phyloP scores from a whole-genome alignment of 768 basidiomycete species.

The Tephrocybe sp. region DNA sequence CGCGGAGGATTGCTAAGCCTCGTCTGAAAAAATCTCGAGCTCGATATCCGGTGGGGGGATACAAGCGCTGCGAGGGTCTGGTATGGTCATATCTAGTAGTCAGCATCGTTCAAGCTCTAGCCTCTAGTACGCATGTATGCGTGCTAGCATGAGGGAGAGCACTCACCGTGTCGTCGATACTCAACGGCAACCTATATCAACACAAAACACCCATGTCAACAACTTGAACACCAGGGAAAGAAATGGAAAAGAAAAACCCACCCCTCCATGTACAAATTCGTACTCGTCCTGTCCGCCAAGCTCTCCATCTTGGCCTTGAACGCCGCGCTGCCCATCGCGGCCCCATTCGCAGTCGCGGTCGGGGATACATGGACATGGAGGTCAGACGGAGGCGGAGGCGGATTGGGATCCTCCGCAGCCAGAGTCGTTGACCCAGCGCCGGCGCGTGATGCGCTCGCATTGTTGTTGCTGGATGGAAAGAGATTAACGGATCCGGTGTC shows the following conservation, averaged over 20 bases:
- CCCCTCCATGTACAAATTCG: slow-evolving; percentile 83
- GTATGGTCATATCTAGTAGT: too few species aligned
- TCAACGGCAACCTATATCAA: slow-evolving; percentile 56
- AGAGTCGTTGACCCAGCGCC: too few species aligned
- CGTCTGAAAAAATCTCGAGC: slow-evolving; percentile 78
- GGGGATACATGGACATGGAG: too few species aligned
- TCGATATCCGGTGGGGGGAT: slow-evolving; percentile 68
- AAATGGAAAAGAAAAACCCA: slow-evolving; percentile 17
- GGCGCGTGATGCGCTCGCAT: too few species aligned
- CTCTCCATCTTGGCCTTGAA: slow-evolving; percentile 84
- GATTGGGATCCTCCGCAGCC: too few species aligned
- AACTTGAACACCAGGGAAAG: not conserved
- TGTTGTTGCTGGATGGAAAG: too few species aligned
- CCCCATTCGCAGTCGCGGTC: not conserved
- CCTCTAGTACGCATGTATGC: not conserved
- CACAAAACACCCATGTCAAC: not conserved
- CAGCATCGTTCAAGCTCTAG: too few species aligned
- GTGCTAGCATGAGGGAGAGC: not conserved
- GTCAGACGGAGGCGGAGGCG: too few species aligned
- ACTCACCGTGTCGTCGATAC: slow-evolving; percentile 62
- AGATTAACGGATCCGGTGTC: too few species aligned
- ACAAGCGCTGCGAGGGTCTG: slow-evolving; percentile 66
- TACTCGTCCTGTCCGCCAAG: slow-evolving; percentile 60
- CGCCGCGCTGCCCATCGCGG: slow-evolving; percentile 30
- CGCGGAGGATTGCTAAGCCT: slow-evolving; percentile 72